These are phyloP conservation scores for Solanum hybrid DNA, from an alignment of 305 asterid genomes.

Conservation along the genomic window DNA sequence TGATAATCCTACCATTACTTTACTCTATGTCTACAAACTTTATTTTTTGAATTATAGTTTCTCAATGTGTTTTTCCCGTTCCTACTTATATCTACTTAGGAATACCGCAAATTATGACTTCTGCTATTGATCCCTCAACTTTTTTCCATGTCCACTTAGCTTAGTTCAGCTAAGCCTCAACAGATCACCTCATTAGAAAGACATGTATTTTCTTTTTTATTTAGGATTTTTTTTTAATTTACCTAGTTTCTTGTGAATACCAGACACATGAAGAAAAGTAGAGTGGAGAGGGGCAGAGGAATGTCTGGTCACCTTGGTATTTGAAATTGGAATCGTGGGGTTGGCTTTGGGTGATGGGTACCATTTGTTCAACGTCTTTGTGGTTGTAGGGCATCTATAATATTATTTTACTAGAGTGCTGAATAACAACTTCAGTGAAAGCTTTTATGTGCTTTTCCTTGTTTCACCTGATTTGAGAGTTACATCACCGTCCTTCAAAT, in stretches of 20 bases:
- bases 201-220: background rate
- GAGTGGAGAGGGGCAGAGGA: background rate
- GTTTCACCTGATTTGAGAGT: background rate
- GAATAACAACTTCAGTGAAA: background rate
- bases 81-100: background rate
- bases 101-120: background rate
- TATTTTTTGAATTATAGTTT: background rate
- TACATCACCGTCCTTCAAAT: background rate
- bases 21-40: background rate
- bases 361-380: background rate
- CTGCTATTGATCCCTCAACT: background rate
- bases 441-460: background rate
- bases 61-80: background rate
- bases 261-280: background rate
- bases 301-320: background rate
- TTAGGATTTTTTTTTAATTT: background rate
- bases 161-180: background rate
- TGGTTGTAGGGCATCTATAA: background rate
- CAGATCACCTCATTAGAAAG: background rate
- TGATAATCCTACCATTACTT: background rate
- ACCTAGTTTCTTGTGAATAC: background rate
- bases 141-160: background rate
- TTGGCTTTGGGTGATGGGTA: background rate
- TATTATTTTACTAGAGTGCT: background rate
- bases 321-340: background rate